A percentile compares a stretch with the other conserved stretches of the same genome.
These are phyloP conservation scores for Aechmea fasciata DNA, from an alignment of 176 grass and related monocot species.

Conservation along the genomic window DNA sequence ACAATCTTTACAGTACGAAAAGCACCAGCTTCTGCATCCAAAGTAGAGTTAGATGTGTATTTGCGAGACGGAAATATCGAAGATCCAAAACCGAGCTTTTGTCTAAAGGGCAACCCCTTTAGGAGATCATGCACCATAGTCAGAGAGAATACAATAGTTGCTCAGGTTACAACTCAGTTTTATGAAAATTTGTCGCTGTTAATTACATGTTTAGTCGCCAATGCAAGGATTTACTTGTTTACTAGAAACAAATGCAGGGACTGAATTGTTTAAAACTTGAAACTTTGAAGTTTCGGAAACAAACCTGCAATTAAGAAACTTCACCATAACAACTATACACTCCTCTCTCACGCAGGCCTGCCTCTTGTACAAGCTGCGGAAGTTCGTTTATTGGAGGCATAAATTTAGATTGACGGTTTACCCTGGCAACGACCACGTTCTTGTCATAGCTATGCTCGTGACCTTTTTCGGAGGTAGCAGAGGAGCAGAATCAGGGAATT, in stretches of 20 bases:
- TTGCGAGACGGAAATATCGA: slow-evolving; percentile 27
- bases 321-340: too few relatives aligned
- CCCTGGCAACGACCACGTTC: slow-evolving; percentile 72
- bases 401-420: slow-evolving; percentile 84
- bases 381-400: slow-evolving; percentile 62
- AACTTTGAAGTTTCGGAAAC: too few relatives aligned
- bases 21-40: slow-evolving; percentile 37
- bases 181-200: too few relatives aligned
- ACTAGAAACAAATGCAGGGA: too few relatives aligned
- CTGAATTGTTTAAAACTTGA: too few relatives aligned
- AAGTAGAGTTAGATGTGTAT: slow-evolving; percentile 52
- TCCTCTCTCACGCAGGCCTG: slow-evolving; percentile 47
- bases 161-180: slow-evolving; percentile 44
- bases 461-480: slow-evolving; percentile 50
- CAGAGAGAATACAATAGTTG: slow-evolving; percentile 50
- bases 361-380: slow-evolving; percentile 77
- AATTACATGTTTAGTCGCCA: too few relatives aligned
- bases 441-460: slow-evolving; percentile 63
- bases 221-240: too few relatives aligned
- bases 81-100: slow-evolving; percentile 47
- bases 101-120: slow-evolving; percentile 60
- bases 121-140: slow-evolving; percentile 76
- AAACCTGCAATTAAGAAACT: too few relatives aligned
- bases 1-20: slow-evolving; percentile 40
- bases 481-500: slow-evolving; percentile 15